These are phyloP conservation scores for Eucalyptus curtisii DNA, from an alignment of 345 rosid genomes.

Conservation along the genomic window DNA sequence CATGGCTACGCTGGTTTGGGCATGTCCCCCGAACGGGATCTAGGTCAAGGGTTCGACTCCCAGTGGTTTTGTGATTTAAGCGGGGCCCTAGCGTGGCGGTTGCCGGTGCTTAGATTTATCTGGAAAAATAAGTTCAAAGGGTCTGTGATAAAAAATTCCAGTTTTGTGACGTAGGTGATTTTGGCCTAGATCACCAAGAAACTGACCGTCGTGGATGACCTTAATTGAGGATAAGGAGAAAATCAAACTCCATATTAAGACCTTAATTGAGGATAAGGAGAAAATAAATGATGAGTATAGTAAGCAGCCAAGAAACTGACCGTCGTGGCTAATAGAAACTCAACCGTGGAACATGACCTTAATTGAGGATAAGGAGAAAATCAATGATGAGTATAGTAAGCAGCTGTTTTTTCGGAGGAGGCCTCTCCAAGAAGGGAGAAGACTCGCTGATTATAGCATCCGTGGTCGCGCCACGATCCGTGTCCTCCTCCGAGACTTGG, in stretches of 20 bases:
- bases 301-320: background rate
- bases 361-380: background rate
- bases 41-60: too few species aligned
- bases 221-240: too few species aligned
- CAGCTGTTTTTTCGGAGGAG: too few species aligned
- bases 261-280: too few species aligned
- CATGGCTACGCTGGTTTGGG: too few species aligned
- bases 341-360: background rate
- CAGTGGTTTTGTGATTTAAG: too few species aligned
- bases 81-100: too few species aligned
- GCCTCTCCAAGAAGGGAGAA: background rate
- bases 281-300: too few species aligned
- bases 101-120: background rate
- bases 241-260: too few species aligned
- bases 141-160: background rate
- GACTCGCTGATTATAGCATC: background rate
- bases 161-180: background rate
- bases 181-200: too few species aligned
- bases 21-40: too few species aligned
- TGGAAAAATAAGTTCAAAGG: background rate
- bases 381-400: background rate
- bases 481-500: background rate
- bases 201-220: too few species aligned
- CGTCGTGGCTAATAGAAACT: background rate
- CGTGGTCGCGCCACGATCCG: fast-evolving